These are phyloP conservation scores for Globisporangium abappressorium DNA, from an alignment of 352 stramenopile species.

Conservation along the genomic window DNA sequence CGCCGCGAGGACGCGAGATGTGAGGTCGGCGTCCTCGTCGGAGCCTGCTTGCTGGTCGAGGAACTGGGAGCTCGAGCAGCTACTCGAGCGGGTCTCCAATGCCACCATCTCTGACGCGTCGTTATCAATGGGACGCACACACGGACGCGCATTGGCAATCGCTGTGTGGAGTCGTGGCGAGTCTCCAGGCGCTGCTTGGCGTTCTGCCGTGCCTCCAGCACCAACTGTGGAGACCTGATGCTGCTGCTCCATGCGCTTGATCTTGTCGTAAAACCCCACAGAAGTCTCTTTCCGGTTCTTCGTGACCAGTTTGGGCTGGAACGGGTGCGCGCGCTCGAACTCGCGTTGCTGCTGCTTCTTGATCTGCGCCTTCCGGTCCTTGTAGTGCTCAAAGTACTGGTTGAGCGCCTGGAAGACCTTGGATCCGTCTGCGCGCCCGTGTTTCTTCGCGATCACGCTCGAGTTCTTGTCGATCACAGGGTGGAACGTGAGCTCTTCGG, in stretches of 20 bases:
- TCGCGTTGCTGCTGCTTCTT: conserved; percentile 55
- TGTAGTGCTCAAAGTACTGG: conserved; percentile 75
- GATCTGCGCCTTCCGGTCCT: conserved; percentile 47
- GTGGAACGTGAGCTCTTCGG: conserved; percentile 62
- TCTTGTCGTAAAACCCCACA: conserved; percentile 53
- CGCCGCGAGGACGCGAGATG: conserved; percentile 49
- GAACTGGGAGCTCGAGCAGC: conserved; percentile 31
- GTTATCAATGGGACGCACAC: conserved; percentile 56
- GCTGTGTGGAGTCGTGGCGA: conserved; percentile 39
- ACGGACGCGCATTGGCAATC: conserved; percentile 49
- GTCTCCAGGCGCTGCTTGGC: neutral
- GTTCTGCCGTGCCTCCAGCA: neutral
- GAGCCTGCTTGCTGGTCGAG: conserved; percentile 13
- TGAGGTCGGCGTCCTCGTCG: conserved; percentile 57
- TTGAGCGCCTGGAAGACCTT: conserved; percentile 72
- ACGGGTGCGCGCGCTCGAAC: conserved; percentile 56
- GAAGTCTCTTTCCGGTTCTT: conserved; percentile 39
- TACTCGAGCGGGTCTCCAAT: conserved; percentile 26
- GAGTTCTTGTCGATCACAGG: conserved; percentile 76
- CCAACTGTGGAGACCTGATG: neutral
- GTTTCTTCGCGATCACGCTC: conserved; percentile 50
- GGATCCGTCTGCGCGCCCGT: conserved; percentile 47
- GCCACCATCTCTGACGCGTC: conserved; percentile 10
- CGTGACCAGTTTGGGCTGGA: conserved; percentile 53
- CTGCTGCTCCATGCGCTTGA: conserved; percentile 24